Conservation (phyloP, 768 basidiomycete genomes). For the Russula olivacea region DNA sequence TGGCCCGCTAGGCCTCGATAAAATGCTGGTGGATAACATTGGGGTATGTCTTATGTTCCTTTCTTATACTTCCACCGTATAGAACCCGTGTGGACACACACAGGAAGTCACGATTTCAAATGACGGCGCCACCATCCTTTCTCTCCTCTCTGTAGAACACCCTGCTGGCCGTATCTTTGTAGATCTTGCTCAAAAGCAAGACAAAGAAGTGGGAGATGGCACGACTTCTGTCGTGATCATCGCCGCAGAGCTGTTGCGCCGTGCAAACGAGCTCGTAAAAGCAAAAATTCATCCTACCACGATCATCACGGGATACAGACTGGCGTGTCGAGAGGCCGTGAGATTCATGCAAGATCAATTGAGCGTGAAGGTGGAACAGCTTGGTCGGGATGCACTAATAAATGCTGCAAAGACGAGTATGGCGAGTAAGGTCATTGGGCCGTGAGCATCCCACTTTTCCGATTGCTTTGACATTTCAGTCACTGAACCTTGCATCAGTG, state of each 20-base stretch:
- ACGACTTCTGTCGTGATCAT: conserved; percentile 98
- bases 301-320: conserved; percentile 96
- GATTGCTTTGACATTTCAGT: conserved; percentile 5
- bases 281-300: conserved; percentile 98
- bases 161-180: conserved; percentile 97
- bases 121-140: conserved; percentile 98
- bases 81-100: conserved; percentile 20
- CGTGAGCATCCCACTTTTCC: conserved; percentile 52
- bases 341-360: conserved; percentile 98
- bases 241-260: conserved; percentile 91
- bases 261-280: conserved; percentile 97
- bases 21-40: conserved; percentile 98
- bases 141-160: conserved; percentile 88
- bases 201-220: conserved; percentile 98
- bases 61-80: conserved; percentile 4
- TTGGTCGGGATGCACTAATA: conserved; percentile 89
- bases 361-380: conserved; percentile 85
- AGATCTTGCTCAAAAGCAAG: conserved; percentile 97
- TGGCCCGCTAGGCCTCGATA: conserved; percentile 91
- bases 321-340: conserved; percentile 96
- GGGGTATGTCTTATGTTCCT: conserved; percentile 57
- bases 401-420: conserved; percentile 98
- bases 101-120: conserved; percentile 99
- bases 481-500: conserved; percentile 43
- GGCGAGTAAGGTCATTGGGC: conserved; percentile 97